phyloP scores from a whole-genome alignment of 495 filamentous ascomycete genomes.

The Penicillium atrosanguineum region DNA sequence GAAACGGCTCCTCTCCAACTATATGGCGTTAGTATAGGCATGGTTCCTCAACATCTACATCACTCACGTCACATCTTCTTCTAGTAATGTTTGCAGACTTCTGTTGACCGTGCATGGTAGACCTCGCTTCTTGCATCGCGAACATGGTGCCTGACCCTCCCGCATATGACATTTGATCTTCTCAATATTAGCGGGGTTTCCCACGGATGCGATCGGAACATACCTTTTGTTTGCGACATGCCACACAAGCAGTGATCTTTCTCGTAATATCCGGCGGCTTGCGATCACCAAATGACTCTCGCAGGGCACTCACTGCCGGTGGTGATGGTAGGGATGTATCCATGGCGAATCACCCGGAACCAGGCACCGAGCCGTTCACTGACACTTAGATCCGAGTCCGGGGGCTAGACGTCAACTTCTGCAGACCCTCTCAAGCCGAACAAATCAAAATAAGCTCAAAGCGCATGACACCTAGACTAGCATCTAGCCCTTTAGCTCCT shows the following conservation, averaged over 20 bases:
- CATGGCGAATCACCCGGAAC: neutral
- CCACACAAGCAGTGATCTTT: conserved; percentile 41
- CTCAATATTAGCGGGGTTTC: neutral
- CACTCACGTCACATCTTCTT: conserved; percentile 32
- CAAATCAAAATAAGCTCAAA: neutral
- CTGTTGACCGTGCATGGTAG: conserved; percentile 31
- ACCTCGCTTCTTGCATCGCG: conserved; percentile 28
- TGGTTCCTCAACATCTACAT: neutral
- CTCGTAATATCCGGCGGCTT: conserved; percentile 37
- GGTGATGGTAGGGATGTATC: conserved; percentile 19
- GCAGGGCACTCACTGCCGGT: conserved; percentile 22
- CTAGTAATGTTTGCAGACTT: conserved; percentile 36
- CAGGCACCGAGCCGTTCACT: neutral
- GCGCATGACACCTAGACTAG: neutral
- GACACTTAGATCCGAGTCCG: neutral
- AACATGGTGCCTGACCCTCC: conserved; percentile 31
- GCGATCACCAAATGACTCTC: conserved; percentile 34
- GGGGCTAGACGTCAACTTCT: neutral
- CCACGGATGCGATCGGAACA: neutral
- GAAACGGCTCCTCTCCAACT: conserved; percentile 34
- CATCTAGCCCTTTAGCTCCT: neutral
- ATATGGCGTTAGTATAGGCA: neutral
- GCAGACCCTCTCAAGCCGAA: neutral
- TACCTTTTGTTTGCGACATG: conserved; percentile 40
- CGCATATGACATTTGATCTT: conserved; percentile 46